These are phyloP conservation scores for Triangularia verruculosa DNA, from an alignment of 2,329 filamentous ascomycete genomes.

Conservation along the genomic window DNA sequence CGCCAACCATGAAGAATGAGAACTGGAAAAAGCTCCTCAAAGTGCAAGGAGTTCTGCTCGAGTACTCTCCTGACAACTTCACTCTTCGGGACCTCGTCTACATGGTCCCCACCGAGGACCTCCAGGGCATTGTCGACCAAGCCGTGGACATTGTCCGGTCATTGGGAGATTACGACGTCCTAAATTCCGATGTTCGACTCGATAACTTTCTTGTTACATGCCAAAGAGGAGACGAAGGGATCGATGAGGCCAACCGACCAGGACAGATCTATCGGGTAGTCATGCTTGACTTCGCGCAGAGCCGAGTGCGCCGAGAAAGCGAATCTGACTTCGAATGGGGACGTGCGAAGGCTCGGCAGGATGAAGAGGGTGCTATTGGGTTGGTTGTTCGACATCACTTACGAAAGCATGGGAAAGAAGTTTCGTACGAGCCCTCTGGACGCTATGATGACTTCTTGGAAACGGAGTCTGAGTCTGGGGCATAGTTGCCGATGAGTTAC, in stretches of 20 bases:
- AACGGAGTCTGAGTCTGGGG: neutral
- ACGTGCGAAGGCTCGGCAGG: constrained; percentile 19
- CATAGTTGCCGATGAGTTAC: no score
- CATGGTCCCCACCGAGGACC: constrained; percentile 1
- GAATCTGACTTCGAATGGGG: constrained; percentile 28
- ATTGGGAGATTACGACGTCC: constrained; percentile 26
- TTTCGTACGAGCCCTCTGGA: neutral
- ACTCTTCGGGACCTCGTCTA: constrained; percentile 11
- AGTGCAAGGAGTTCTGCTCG: constrained; percentile 23
- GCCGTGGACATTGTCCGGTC: constrained; percentile 14
- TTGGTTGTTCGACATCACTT: constrained; percentile 19
- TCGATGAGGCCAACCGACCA: neutral
- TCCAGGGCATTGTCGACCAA: constrained; percentile 26
- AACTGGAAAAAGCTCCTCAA: constrained; percentile 8
- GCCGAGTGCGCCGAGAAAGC: constrained; percentile 19
- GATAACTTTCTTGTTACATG: constrained; percentile 27
- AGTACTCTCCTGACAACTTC: constrained; percentile 23
- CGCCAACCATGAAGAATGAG: neutral
- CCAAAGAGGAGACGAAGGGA: neutral
- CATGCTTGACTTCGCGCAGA: constrained; percentile 31
- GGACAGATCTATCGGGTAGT: constrained; percentile 17
- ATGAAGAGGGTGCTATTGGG: constrained; percentile 28
- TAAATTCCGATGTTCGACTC: constrained; percentile 27
- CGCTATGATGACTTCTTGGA: neutral
- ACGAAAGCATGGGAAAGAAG: constrained; percentile 9